These are phyloP conservation scores for Endothia cerciana DNA, from an alignment of 2,329 filamentous ascomycete genomes.

Conservation along the genomic window DNA sequence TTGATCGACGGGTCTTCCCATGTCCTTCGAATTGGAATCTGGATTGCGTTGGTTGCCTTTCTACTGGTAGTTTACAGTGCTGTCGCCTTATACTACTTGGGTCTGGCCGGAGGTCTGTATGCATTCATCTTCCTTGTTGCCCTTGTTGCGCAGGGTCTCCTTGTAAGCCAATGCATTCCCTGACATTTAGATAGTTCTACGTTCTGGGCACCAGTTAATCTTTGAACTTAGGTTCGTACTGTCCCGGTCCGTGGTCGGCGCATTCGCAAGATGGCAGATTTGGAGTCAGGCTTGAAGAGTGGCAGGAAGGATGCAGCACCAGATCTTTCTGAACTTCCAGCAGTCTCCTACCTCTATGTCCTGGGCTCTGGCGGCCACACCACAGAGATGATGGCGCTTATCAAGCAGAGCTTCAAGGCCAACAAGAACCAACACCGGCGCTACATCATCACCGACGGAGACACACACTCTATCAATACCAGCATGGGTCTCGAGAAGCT, in stretches of 20 bases:
- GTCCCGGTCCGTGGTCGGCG: background rate
- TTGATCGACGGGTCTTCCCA: background rate
- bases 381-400: constrained; percentile 88
- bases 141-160: constrained; percentile 9
- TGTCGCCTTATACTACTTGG: constrained; percentile 6
- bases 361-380: constrained; percentile 95
- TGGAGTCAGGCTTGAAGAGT: constrained; percentile 4
- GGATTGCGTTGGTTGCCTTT: constrained; percentile 3
- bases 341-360: constrained; percentile 71
- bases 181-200: background rate
- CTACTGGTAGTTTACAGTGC: constrained; percentile 5
- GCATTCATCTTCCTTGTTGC: constrained; percentile 3
- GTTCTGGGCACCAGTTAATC: background rate
- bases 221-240: background rate
- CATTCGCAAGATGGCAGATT: background rate
- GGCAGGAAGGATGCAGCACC: constrained; percentile 19
- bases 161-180: background rate
- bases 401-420: constrained; percentile 61
- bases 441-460: constrained; percentile 80
- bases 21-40: constrained; percentile 1
- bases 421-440: constrained; percentile 67
- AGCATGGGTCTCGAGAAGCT: constrained; percentile 67
- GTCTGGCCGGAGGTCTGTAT: constrained; percentile 8
- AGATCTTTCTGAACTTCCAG: constrained; percentile 31
- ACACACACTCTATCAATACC: constrained; percentile 69